Evolutionary conservation across 805 yeast species (phyloP).

Genomic region (Kurtzmaniella cleridarum): DNA sequence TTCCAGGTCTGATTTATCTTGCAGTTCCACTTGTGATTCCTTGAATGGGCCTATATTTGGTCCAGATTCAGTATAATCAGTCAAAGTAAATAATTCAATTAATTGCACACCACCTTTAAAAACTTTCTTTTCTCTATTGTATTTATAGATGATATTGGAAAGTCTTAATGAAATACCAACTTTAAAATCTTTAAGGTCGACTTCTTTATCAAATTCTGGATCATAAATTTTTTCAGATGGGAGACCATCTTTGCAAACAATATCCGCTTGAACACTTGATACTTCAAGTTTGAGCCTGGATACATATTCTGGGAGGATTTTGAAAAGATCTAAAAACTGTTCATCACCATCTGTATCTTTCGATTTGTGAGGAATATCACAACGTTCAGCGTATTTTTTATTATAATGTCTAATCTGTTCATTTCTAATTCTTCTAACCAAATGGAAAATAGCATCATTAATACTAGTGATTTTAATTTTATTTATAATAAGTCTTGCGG

Average conservation of each 20-base stretch:
- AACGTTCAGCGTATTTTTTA: constrained; percentile 13
- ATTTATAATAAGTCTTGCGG: constrained; percentile 21
- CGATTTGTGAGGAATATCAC: not conserved
- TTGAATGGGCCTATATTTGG: constrained; percentile 31
- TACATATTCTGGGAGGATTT: constrained; percentile 24
- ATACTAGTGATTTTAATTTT: constrained; percentile 26
- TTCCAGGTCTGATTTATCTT: constrained; percentile 11
- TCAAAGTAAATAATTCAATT: constrained; percentile 30
- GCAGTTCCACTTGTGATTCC: constrained; percentile 16
- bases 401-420: constrained; percentile 21
- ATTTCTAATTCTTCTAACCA: constrained; percentile 28
- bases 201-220: constrained; percentile 15
- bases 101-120: constrained; percentile 15
- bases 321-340: constrained; percentile 21
- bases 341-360: not conserved
- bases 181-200: constrained; percentile 31
- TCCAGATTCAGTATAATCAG: constrained; percentile 21
- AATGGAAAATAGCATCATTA: constrained; percentile 31
- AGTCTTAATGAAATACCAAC: constrained; percentile 32
- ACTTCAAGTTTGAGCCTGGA: constrained; percentile 21
- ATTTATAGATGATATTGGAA: constrained; percentile 15
- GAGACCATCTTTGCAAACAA: constrained; percentile 36
- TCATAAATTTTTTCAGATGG: constrained; percentile 27
- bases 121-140: constrained; percentile 17
- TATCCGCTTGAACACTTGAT: constrained; percentile 23